Conservation (phyloP, 805 yeast species). For the Spathaspora hagerdaliae region DNA sequence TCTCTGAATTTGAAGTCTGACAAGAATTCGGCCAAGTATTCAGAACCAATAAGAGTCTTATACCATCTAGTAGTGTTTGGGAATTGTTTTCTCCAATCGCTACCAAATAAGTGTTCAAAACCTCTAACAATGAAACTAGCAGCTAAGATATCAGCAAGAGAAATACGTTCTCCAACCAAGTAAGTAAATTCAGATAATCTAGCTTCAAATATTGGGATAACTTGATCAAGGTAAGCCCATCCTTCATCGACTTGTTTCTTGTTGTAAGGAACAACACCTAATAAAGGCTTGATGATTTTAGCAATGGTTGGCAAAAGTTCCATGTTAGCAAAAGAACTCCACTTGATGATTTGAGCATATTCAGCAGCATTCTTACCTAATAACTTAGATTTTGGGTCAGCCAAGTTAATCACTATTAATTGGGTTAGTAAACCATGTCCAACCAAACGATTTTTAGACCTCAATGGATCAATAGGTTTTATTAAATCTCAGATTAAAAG, state of each 20-base stretch:
- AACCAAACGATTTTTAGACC: too few relatives aligned
- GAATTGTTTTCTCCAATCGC: conserved; percentile 57
- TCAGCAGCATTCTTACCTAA: conserved; percentile 66
- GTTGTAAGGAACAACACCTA: conserved; percentile 72
- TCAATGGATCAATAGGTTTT: not conserved
- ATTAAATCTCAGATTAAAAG: conserved; percentile 44
- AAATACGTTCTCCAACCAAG: conserved; percentile 59
- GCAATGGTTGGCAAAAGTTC: conserved; percentile 54
- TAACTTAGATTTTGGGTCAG: conserved; percentile 43
- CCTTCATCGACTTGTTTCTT: conserved; percentile 59
- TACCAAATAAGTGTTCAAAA: conserved; percentile 57
- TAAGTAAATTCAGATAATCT: conserved; percentile 59
- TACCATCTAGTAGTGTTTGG: conserved; percentile 73
- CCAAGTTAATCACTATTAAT: conserved; percentile 41
- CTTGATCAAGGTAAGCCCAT: conserved; percentile 31
- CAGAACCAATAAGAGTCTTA: conserved; percentile 47
- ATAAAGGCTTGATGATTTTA: conserved; percentile 52
- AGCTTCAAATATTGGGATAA: conserved; percentile 46
- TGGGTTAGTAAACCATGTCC: conserved; percentile 5
- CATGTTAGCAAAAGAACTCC: conserved; percentile 73
- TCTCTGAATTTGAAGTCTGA: conserved; percentile 56
- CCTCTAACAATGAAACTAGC: conserved; percentile 51
- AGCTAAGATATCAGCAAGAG: conserved; percentile 57
- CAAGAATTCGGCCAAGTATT: conserved; percentile 45
- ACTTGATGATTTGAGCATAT: conserved; percentile 63